Evolutionary conservation across 2,329 filamentous ascomycete species (phyloP), one percentile per base, ranked within the genome.

Genomic region (Myriosclerotinia curreyana): DNA sequence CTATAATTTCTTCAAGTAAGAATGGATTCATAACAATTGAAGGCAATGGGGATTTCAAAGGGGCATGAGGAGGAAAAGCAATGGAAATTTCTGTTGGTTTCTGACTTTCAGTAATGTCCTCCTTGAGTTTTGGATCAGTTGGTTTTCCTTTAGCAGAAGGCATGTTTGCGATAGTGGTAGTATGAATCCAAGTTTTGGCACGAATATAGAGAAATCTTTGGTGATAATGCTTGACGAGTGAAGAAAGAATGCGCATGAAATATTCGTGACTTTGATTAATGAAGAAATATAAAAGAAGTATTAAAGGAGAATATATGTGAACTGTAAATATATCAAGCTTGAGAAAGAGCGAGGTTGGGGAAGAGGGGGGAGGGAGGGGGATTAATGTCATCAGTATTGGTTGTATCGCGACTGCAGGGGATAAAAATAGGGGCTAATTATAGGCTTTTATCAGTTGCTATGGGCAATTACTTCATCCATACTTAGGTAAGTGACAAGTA

Each of bases 91-190:
- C 28, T 31, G 28, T 31, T 31, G 28, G 28, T 31, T 31, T 63
- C 64, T 48, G 64, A 75, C 75, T 73, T 67, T 80, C 75, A 69
- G 78, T 79, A 36, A 79, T 76, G 69, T 79, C 73, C 70, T 79
- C 77, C 58, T 76, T 75, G 51, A 80, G 68, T 66, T 79, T 76
- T 1, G 77, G 76, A 68, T 80, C 77, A 6, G 78, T 79, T 14
- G 77, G 77, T 65, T 78, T 80, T 69, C 78, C 78, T 66, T 78
- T 79, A 31, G 75, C 75, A 31, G 77, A 79, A 5, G 74, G 70
- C 78, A 79, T 78, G 8, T 67, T 71, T 53, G 52, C 52, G n/a
- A 52, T 38, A 17, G 31, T 38, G 28, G 28, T 36, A 28, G 31
- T 25, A 25, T 34, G 8, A 58, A 46, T 12, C 40, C 54, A 58